These are phyloP conservation scores for Euphrasia arctica DNA, from an alignment of 305 asterid genomes.

Conservation along the genomic window DNA sequence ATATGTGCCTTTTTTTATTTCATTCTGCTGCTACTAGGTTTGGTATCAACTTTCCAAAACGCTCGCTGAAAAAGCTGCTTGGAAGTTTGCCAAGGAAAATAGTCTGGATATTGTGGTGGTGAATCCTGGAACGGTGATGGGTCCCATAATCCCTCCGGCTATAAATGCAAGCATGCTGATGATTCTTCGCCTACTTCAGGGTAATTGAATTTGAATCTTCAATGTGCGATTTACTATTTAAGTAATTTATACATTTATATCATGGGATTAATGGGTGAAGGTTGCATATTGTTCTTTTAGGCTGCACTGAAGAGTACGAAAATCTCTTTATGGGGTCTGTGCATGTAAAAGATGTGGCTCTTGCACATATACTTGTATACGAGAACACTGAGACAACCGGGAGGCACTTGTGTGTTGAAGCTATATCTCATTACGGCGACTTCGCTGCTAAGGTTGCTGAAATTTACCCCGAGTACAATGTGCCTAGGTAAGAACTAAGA, in stretches of 20 bases:
- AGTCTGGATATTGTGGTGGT: constrained; percentile 75
- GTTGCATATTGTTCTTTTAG: constrained; percentile 28
- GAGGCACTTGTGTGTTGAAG: constrained; percentile 75
- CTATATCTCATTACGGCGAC: constrained; percentile 75
- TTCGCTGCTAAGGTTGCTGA: constrained; percentile 90
- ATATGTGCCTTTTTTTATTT: neutral
- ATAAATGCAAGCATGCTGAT: constrained; percentile 77
- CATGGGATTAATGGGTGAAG: neutral
- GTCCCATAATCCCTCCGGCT: constrained; percentile 67
- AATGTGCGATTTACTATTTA: neutral
- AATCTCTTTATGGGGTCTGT: constrained; percentile 74
- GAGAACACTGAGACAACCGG: constrained; percentile 71
- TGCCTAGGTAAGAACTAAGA: constrained; percentile 54
- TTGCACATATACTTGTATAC: constrained; percentile 73
- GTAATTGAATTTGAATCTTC: constrained; percentile 32
- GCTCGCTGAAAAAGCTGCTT: constrained; percentile 86
- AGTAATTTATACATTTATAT: neutral
- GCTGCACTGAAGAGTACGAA: constrained; percentile 50
- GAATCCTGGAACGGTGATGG: constrained; percentile 87
- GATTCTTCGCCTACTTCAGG: constrained; percentile 81
- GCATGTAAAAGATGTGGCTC: constrained; percentile 84
- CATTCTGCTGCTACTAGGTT: constrained; percentile 40
- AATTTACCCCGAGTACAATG: constrained; percentile 66
- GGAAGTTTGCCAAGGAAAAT: constrained; percentile 78
- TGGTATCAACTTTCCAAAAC: constrained; percentile 94